A percentile compares a stretch with the other conserved stretches of the same genome.
Evolutionary conservation across 768 basidiomycete genomes (phyloP).

Genomic region (Bullera alba): DNA sequence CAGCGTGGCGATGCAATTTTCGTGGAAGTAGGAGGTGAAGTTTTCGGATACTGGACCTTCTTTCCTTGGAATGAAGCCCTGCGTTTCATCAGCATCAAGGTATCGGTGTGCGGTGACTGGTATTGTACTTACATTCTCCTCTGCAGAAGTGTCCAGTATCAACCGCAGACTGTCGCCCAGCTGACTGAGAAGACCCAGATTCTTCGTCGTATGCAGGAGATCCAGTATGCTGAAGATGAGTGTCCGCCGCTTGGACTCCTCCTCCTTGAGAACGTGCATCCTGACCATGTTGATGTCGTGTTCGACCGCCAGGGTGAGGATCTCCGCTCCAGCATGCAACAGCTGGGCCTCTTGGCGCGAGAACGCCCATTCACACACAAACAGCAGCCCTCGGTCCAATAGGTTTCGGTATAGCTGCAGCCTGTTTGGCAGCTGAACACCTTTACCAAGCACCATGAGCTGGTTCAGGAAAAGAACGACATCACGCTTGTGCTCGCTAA

Average conservation of each 20-base stretch:
- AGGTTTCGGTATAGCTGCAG: conserved; percentile 77
- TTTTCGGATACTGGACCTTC: conserved; percentile 80
- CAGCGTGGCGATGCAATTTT: conserved; percentile 56
- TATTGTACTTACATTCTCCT: not conserved
- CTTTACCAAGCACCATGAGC: conserved; percentile 91
- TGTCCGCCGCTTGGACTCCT: conserved; percentile 53
- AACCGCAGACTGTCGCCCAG: conserved; percentile 78
- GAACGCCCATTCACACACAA: conserved; percentile 89
- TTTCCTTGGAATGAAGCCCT: conserved; percentile 33
- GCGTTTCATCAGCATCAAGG: not conserved
- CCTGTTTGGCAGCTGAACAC: conserved; percentile 81
- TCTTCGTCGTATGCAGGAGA: conserved; percentile 69
- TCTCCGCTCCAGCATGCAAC: conserved; percentile 76
- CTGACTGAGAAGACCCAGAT: conserved; percentile 82
- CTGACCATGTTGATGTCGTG: conserved; percentile 85
- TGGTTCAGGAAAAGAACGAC: conserved; percentile 85
- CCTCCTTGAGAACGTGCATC: conserved; percentile 74
- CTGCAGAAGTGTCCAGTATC: conserved; percentile 61
- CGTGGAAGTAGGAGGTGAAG: conserved; percentile 91
- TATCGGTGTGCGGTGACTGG: too few species aligned
- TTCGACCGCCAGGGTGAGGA: conserved; percentile 76
- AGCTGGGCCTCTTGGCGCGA: conserved; percentile 57
- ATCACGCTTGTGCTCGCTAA: conserved; percentile 56
- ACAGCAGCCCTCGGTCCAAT: conserved; percentile 78
- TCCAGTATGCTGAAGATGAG: conserved; percentile 67